These are phyloP conservation scores for Gynostemma pentaphyllum DNA, from an alignment of 306 rosid species.

Conservation along the genomic window DNA sequence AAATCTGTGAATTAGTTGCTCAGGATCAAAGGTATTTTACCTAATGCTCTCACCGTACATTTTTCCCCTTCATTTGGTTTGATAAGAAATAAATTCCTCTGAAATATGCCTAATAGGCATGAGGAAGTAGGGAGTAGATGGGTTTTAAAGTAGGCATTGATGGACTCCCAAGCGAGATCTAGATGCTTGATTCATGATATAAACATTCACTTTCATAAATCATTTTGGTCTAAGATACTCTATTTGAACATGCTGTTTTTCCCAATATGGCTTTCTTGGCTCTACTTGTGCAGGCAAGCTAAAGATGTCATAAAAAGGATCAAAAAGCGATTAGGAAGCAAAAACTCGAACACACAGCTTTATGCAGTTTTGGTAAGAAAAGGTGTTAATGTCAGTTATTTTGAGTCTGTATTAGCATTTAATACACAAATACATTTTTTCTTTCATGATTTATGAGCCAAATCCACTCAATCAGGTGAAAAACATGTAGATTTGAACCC, in stretches of 20 bases:
- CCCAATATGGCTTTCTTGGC: neutral
- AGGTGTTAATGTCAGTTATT: slow-evolving; percentile 1
- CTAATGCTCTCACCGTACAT: neutral
- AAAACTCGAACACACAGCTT: slow-evolving; percentile 57
- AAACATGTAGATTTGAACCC: neutral
- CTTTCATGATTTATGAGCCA: slow-evolving; percentile 3
- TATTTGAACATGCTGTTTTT: neutral
- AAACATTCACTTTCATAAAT: neutral
- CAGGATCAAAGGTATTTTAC: slow-evolving; percentile 61
- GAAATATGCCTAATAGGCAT: neutral
- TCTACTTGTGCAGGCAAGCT: slow-evolving; percentile 47
- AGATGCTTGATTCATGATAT: neutral
- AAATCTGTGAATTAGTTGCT: slow-evolving; percentile 81
- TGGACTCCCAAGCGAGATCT: neutral
- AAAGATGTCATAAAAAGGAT: slow-evolving; percentile 69
- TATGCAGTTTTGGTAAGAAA: slow-evolving; percentile 68
- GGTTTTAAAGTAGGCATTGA: neutral
- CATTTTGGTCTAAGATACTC: neutral
- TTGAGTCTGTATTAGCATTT: neutral
- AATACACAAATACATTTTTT: neutral
- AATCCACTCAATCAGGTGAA: neutral
- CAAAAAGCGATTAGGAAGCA: slow-evolving; percentile 69
- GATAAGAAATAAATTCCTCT: neutral
- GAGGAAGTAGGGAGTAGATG: neutral
- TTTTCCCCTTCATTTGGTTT: neutral